Evolutionary conservation across 441 rosid genomes (phyloP).

Genomic region (Populus trichocarpa): DNA sequence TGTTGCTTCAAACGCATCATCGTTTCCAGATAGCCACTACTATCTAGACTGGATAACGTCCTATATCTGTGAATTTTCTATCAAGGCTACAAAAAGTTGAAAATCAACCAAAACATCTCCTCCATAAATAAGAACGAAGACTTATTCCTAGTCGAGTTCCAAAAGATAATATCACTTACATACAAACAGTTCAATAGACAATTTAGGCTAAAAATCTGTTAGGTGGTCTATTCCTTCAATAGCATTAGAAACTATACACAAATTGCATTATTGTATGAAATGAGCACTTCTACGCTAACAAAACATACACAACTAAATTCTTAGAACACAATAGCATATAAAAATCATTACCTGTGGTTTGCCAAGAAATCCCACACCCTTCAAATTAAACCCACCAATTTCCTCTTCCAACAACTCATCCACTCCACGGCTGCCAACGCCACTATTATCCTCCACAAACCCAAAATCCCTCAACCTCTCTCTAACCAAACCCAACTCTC

Average conservation of each 20-base stretch:
- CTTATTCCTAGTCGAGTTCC: background rate
- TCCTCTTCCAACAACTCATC: slow-evolving; percentile 38
- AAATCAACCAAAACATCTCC: background rate
- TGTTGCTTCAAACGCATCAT: background rate
- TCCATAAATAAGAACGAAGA: background rate
- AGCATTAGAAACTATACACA: background rate
- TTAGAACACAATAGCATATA: background rate
- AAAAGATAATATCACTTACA: background rate
- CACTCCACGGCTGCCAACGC: background rate
- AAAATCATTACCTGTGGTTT: slow-evolving; percentile 57
- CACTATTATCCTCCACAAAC: slow-evolving; percentile 34
- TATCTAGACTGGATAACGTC: background rate
- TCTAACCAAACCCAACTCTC: slow-evolving; percentile 43
- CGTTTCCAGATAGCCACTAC: background rate
- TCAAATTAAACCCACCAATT: slow-evolving; percentile 47
- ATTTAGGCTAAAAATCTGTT: background rate
- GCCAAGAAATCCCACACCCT: slow-evolving; percentile 46
- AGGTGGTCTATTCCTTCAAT: background rate
- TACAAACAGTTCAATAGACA: background rate
- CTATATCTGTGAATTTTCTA: background rate
- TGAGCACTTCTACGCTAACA: too few relatives aligned
- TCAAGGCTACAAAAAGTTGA: background rate
- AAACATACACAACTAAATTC: background rate
- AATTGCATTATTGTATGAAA: background rate
- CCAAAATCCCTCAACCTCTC: slow-evolving; percentile 45